These are phyloP conservation scores for Pyrus betulifolia DNA, from an alignment of 306 rosid genomes.

Conservation along the genomic window DNA sequence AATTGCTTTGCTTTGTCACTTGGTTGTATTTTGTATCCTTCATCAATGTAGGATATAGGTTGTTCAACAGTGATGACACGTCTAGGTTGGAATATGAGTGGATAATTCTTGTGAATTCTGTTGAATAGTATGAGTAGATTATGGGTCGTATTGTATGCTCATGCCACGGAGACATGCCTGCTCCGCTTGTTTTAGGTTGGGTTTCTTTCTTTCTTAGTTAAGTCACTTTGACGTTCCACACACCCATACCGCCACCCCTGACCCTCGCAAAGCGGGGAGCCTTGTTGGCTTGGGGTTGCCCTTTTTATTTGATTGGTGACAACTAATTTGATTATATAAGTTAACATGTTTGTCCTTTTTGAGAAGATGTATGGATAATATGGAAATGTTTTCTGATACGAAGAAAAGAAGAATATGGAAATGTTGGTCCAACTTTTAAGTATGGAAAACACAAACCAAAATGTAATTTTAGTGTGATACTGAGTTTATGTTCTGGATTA, in stretches of 20 bases:
- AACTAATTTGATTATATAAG: too few species aligned
- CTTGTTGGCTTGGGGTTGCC: too few species aligned
- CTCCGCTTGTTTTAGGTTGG: not conserved
- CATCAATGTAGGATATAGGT: not conserved
- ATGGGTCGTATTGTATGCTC: not conserved
- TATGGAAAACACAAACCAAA: not conserved
- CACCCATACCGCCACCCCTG: too few species aligned
- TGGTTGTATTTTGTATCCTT: not conserved
- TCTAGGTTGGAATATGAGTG: not conserved
- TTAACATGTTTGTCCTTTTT: too few species aligned
- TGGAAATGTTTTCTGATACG: not conserved
- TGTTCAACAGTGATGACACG: not conserved
- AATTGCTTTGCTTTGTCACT: not conserved
- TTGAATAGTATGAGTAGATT: not conserved
- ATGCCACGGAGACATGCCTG: not conserved
- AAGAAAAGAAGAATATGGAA: not conserved
- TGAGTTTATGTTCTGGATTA: not conserved
- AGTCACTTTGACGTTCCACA: too few species aligned
- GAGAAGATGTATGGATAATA: not conserved
- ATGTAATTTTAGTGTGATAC: too few species aligned
- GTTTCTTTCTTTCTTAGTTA: not conserved
- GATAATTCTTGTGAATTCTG: not conserved
- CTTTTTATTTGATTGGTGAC: too few species aligned
- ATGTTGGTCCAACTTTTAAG: not conserved
- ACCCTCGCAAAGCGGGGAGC: too few species aligned